Evolutionary conservation across 176 grass and related monocot genomes (phyloP).

Genomic region (Oryza rufipogon): DNA sequence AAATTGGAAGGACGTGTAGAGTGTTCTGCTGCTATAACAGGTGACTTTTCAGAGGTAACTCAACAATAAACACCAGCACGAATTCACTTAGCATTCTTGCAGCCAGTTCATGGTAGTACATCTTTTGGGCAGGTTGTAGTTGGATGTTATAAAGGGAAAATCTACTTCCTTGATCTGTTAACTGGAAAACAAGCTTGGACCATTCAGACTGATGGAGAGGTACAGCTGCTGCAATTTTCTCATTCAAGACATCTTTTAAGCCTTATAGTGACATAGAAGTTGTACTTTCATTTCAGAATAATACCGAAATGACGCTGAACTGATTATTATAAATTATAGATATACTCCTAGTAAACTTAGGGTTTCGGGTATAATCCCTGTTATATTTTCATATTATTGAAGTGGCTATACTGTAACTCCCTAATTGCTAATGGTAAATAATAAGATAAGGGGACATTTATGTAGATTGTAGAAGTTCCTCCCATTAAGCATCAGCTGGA

Average conservation of each 20-base stretch:
- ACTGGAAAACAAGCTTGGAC: slow-evolving; percentile 69
- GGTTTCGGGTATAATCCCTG: not conserved
- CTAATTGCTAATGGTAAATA: slow-evolving; percentile 7
- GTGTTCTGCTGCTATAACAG: slow-evolving; percentile 75
- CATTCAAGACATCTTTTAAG: not conserved
- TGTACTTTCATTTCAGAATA: not conserved
- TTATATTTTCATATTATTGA: slow-evolving; percentile 1
- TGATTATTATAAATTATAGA: slow-evolving; percentile 9
- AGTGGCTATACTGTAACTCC: slow-evolving; percentile 16
- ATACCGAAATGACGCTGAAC: not conserved
- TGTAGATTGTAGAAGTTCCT: no score
- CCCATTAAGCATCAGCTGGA: no score
- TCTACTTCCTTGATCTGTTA: slow-evolving; percentile 79
- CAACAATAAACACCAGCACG: not conserved
- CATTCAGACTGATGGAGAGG: slow-evolving; percentile 88
- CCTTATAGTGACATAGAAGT: not conserved
- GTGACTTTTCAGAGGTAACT: slow-evolving; percentile 82
- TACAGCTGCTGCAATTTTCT: slow-evolving; percentile 31
- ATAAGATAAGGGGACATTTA: not conserved
- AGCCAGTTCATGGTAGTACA: slow-evolving; percentile 27
- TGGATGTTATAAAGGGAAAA: slow-evolving; percentile 93
- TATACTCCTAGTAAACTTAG: not conserved
- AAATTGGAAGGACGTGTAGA: slow-evolving; percentile 81
- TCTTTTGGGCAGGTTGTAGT: slow-evolving; percentile 73
- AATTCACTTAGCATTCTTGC: slow-evolving; percentile 19